Evolutionary conservation across 768 basidiomycete genomes (phyloP), one percentile per base, ranked within the genome.

Genomic region (Paxillus involutus): DNA sequence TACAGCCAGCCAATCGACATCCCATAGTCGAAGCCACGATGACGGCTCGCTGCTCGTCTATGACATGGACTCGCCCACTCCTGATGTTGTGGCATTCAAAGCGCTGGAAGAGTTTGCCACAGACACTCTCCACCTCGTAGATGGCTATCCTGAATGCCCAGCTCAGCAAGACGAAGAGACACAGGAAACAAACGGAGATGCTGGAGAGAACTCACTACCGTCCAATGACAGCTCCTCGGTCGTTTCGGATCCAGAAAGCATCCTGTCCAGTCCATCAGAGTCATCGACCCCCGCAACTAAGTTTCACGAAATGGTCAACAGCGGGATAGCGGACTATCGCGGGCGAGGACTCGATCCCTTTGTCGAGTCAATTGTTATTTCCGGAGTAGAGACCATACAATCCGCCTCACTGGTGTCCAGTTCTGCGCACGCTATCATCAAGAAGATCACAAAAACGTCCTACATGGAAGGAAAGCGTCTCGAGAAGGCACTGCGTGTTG

Each of bases 241-340:
- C 29, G n/a, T 45, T 24, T 62, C 64, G 4, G 56, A 58, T 14
- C 17, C 24, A 4, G 59, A 54, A 6, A 68, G 59, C 37, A 11
- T 14, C 21, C 51, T 56, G 26, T 59, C 62, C 9, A 44, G 37
- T 17, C 13, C 19, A 24, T 44, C 0, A 21, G 11, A 32, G 4
- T 45, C 55, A 19, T 49, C 49, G 24, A 47, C 13, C 1, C 50
- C 53, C 10, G 11, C 40, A 9, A 36, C 42, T 17, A 59, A 46
- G 7, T 69, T 69, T 43, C 6, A 53, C 12, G 44, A 44, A 44
- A 33, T 53, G 16, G 45, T 55, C n/a, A 43, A 52, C 13, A 44
- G n/a, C 26, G 37, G 45, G 39, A 46, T 55, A 19, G 35, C 35
- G 14, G 47, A 51, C 13, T 49, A 49, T 21, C 44, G 33, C n/a